Conservation (phyloP, 139 green algal genomes). For the Chlorella sorokiniana region DNA sequence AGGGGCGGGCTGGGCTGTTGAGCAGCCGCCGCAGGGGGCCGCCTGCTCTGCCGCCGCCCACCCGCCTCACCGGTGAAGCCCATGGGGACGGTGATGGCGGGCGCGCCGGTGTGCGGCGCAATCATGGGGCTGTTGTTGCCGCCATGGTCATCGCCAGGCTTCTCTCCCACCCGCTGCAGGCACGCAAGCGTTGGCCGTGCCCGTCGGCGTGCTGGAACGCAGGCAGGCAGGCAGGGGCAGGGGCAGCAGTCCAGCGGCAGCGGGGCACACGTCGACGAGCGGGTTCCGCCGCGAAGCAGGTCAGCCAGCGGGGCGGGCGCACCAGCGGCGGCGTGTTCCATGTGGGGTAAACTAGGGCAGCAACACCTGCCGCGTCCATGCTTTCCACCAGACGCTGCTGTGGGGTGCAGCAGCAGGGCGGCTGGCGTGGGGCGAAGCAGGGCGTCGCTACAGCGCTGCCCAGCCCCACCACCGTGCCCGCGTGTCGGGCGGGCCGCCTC, state of each 20-base stretch:
- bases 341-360: constrained; percentile 26
- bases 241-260: too few relatives aligned
- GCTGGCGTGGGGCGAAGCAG: not conserved
- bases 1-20: not conserved
- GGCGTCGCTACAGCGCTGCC: not conserved
- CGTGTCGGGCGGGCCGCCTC: not conserved
- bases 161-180: not conserved
- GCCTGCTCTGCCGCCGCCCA: not conserved
- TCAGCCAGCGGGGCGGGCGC: too few relatives aligned
- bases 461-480: too few relatives aligned
- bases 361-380: constrained; percentile 12
- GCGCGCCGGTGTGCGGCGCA: constrained; percentile 28
- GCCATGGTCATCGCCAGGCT: not conserved
- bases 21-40: not conserved
- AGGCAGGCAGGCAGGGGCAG: not conserved
- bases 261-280: too few relatives aligned
- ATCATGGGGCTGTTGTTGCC: constrained; percentile 31
- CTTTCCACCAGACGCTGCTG: constrained; percentile 11
- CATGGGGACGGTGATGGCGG: constrained; percentile 37
- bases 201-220: too few relatives aligned
- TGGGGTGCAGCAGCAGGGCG: not conserved
- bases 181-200: too few relatives aligned
- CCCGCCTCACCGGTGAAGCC: constrained; percentile 21
- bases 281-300: too few relatives aligned
- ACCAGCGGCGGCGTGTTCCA: constrained; percentile 12